Evolutionary conservation across 352 stramenopile species (phyloP).

Genomic region (Phytopythium cucurbitacearum): DNA sequence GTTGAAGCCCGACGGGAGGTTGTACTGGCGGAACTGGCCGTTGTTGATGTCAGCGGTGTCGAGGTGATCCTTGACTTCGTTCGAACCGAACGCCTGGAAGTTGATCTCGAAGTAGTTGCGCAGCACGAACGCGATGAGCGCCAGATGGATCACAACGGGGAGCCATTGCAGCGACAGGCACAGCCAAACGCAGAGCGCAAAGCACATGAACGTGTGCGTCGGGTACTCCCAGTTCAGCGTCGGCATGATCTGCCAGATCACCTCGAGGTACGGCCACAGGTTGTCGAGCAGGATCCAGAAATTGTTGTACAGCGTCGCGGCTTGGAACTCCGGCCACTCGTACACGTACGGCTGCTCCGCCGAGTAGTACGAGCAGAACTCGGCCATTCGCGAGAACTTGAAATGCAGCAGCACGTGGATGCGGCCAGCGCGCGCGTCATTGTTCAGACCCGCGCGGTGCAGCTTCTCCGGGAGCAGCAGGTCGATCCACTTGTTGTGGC

Average conservation of each 20-base stretch:
- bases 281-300: conserved; percentile 85
- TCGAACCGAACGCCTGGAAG: conserved; percentile 67
- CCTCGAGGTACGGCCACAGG: conserved; percentile 81
- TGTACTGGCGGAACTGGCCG: conserved; percentile 73
- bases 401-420: conserved; percentile 86
- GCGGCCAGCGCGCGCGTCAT: conserved; percentile 69
- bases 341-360: conserved; percentile 68
- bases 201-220: conserved; percentile 83
- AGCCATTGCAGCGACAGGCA: conserved; percentile 82
- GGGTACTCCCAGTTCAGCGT: conserved; percentile 85
- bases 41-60: conserved; percentile 31
- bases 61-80: conserved; percentile 42
- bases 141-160: conserved; percentile 71
- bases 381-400: conserved; percentile 83
- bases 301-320: conserved; percentile 80
- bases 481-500: conserved; percentile 87
- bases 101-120: conserved; percentile 86
- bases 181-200: conserved; percentile 78
- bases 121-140: conserved; percentile 73
- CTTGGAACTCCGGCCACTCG: conserved; percentile 80
- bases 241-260: conserved; percentile 77
- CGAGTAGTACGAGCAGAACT: conserved; percentile 80
- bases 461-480: conserved; percentile 75
- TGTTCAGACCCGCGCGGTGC: conserved; percentile 75
- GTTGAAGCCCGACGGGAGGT: conserved; percentile 76